Evolutionary conservation across 495 filamentous ascomycete genomes (phyloP), one percentile per base, ranked within the genome.

Genomic region (Pyrenula aspistea): DNA sequence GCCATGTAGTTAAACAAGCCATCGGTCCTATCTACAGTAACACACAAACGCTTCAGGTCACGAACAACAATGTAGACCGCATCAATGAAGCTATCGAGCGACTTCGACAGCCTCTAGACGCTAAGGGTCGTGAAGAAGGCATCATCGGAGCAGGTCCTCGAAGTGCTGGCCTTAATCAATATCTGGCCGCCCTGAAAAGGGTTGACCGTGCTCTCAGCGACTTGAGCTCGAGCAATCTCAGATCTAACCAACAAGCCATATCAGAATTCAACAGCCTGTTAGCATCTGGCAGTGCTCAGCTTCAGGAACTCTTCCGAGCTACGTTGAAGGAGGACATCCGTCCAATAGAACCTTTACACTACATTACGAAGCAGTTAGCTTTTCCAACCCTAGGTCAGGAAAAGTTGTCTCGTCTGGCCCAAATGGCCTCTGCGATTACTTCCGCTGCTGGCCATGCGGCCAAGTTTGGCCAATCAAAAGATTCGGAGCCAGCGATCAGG

Each of bases 1-100:
- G 90, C 20, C 88, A 89, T 66, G 89, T 84, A 53, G 90, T 97
- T 15, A 85, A 91, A 57, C 86, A 95, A 58, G 89, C 94, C 10
- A 89, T 95, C 52, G 89, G 91, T 0, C 94, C 94, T 10, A 85
- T 97, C 24, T 91, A 91, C 67, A 90, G 88, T 63, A 94, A 95
- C 65, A 97, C 94, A 1, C 86, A 89, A 68, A 84, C 81, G 42
- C 80, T 96, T 2, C 94, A 96, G 67, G 79, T 82, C 22, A 81
- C 91, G 47, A 91, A 87, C 55, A 83, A 77, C 59, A 96, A 97
- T 65, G 91, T 99, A 63, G 91, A 96, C 62, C 78, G 82, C 57
- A 83, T 96, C 48, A 78, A 90, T 54, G 77, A 82, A 59, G 88
- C 91, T 24, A 96, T 97, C 60, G 90, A 96, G 48, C 83, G 83